phyloP scores from a whole-genome alignment of 495 filamentous ascomycete species.

The Penicillium salamii region DNA sequence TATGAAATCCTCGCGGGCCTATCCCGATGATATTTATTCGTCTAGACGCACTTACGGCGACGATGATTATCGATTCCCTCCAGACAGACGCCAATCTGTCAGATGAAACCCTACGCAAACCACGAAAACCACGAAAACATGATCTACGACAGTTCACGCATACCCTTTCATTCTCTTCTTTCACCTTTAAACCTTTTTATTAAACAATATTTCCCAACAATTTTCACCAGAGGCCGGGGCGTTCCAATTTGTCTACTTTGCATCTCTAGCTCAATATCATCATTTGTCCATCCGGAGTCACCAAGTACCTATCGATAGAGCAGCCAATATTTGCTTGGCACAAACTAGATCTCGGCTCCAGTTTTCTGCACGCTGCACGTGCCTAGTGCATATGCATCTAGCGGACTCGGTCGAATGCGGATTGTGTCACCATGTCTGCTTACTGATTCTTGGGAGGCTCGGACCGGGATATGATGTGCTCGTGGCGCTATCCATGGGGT shows the following conservation, averaged over 20 bases:
- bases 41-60: constrained; percentile 13
- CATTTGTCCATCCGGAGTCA: constrained; percentile 18
- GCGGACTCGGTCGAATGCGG: neutral
- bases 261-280: neutral
- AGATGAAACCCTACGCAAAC: constrained; percentile 11
- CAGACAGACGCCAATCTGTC: constrained; percentile 27
- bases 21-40: constrained; percentile 12
- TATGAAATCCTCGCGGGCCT: constrained; percentile 16
- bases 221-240: neutral
- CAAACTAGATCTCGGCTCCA: no score
- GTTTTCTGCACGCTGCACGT: neutral
- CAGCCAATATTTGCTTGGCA: neutral
- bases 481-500: constrained; percentile 1
- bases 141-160: constrained; percentile 21
- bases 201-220: neutral
- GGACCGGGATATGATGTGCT: no score
- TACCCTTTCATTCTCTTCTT: constrained; percentile 15
- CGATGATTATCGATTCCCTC: constrained; percentile 17
- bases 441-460: no score
- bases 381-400: constrained; percentile 4
- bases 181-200: constrained; percentile 4
- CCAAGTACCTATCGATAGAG: neutral
- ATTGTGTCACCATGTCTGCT: neutral
- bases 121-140: constrained; percentile 3
- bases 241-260: constrained; percentile 1